phyloP scores from a whole-genome alignment of 1,284 basidiomycete genomes.

The Ganoderma resinaceum region DNA sequence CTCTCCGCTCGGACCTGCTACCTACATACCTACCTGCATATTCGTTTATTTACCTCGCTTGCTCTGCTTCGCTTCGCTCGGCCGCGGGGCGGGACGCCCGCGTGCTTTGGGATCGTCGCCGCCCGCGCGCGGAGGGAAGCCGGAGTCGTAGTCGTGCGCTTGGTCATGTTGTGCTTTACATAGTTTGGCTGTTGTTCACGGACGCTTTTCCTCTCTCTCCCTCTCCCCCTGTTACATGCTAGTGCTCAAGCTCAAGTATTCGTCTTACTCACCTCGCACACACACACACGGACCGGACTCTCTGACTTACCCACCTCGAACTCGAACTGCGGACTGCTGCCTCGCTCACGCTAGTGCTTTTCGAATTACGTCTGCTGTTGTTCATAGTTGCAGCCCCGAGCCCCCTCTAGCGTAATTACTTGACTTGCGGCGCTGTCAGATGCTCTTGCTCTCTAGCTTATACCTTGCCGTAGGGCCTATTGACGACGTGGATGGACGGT shows the following conservation, averaged over 20 bases:
- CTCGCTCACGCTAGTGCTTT: not conserved
- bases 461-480: not conserved
- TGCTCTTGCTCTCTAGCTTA: not conserved
- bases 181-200: not conserved
- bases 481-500: not conserved
- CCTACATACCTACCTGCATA: not conserved
- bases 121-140: not conserved
- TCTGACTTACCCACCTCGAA: not conserved
- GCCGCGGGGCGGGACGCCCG: not conserved
- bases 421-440: not conserved
- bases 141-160: not conserved
- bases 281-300: not conserved
- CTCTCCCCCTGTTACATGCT: not conserved
- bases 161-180: not conserved
- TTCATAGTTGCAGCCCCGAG: not conserved
- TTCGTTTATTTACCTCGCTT: not conserved
- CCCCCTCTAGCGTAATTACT: not conserved
- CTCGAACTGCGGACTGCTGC: not conserved
- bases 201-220: not conserved
- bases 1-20: not conserved
- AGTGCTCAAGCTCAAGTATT: not conserved
- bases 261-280: not conserved
- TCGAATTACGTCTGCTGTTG: not conserved
- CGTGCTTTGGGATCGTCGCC: not conserved
- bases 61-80: not conserved